These are phyloP conservation scores for Phaeomoniella chlamydospora DNA, from an alignment of 2,329 filamentous ascomycete species.

Conservation along the genomic window DNA sequence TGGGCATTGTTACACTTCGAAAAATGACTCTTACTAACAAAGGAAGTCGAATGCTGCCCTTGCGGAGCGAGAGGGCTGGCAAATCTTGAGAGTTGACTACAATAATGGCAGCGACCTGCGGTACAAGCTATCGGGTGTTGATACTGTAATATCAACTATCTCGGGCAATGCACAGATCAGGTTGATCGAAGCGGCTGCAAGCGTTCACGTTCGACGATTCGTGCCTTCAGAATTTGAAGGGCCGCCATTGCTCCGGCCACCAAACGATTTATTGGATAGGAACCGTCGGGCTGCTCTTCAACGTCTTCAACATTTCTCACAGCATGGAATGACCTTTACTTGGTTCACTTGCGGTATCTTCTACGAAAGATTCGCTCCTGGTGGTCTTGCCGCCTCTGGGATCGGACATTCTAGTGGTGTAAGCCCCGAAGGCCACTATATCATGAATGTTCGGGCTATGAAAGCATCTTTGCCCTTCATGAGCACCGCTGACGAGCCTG, in stretches of 20 bases:
- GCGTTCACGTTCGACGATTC: constrained; percentile 51
- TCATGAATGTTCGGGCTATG: constrained; percentile 46
- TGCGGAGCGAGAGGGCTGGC: constrained; percentile 30
- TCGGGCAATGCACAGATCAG: constrained; percentile 51
- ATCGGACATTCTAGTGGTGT: constrained; percentile 45
- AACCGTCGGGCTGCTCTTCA: constrained; percentile 42
- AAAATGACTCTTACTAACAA: constrained; percentile 4
- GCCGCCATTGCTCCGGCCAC: constrained; percentile 37
- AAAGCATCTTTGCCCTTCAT: constrained; percentile 46
- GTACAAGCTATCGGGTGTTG: constrained; percentile 55
- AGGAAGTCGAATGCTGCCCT: constrained; percentile 21
- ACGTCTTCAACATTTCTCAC: constrained; percentile 39
- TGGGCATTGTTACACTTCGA: neutral
- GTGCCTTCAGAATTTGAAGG: constrained; percentile 68
- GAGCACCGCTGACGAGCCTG: constrained; percentile 33
- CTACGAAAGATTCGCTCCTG: constrained; percentile 60
- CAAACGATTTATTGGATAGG: constrained; percentile 46
- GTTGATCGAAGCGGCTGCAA: constrained; percentile 57
- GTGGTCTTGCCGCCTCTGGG: constrained; percentile 44
- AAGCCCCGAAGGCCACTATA: constrained; percentile 45
- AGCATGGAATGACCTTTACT: constrained; percentile 47
- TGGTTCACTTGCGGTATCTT: constrained; percentile 61
- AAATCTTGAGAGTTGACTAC: constrained; percentile 58
- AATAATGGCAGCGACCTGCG: constrained; percentile 40
- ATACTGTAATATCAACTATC: constrained; percentile 63